Evolutionary conservation across 495 filamentous ascomycete species (phyloP).

Genomic region (Polyplosphaeria fusca): DNA sequence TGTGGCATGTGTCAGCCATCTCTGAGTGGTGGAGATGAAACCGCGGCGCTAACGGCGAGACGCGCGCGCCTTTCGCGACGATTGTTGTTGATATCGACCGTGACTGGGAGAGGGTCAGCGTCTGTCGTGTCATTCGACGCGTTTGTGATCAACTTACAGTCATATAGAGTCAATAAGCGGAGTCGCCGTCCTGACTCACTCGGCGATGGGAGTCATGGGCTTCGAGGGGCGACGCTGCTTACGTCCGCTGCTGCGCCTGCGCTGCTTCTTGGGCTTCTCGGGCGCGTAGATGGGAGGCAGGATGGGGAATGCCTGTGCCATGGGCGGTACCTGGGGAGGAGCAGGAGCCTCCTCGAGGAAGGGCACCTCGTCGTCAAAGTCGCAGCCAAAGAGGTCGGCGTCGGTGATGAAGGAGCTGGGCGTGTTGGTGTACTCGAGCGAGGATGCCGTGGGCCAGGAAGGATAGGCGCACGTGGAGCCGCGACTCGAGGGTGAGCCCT

Average conservation of each 20-base stretch:
- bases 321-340: slow-evolving; percentile 36
- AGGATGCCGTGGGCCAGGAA: slow-evolving; percentile 35
- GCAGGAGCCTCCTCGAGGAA: slow-evolving; percentile 40
- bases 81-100: slow-evolving; percentile 14
- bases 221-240: slow-evolving; percentile 36
- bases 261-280: slow-evolving; percentile 38
- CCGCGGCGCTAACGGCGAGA: slow-evolving; percentile 16
- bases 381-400: slow-evolving; percentile 41
- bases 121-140: slow-evolving; percentile 6
- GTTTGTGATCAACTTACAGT: slow-evolving; percentile 33
- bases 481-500: slow-evolving; percentile 16
- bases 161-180: slow-evolving; percentile 25
- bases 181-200: too few relatives aligned
- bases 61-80: slow-evolving; percentile 11
- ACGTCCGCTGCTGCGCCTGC: slow-evolving; percentile 31
- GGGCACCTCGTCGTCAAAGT: slow-evolving; percentile 19
- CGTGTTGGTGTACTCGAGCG: slow-evolving; percentile 27
- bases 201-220: slow-evolving; percentile 38
- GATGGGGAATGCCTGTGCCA: slow-evolving; percentile 32
- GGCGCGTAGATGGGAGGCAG: slow-evolving; percentile 39
- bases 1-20: slow-evolving; percentile 7
- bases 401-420: slow-evolving; percentile 42
- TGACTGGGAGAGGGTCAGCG: slow-evolving; percentile 20
- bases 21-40: slow-evolving; percentile 11
- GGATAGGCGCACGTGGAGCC: slow-evolving; percentile 36